phyloP scores from a whole-genome alignment of 768 basidiomycete genomes.

The Boletellus emodensis region DNA sequence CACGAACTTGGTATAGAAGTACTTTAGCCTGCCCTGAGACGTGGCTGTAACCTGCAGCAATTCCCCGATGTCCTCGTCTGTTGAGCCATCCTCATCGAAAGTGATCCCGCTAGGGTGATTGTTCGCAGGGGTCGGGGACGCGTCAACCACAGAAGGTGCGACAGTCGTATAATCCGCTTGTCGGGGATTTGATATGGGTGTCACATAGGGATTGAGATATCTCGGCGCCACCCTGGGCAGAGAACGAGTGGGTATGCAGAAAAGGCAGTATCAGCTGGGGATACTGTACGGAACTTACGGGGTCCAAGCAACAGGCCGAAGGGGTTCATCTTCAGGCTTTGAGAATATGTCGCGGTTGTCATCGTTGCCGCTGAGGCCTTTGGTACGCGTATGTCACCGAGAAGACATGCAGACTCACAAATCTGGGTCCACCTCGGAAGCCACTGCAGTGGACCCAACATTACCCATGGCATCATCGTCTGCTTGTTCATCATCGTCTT shows the following conservation, averaged over 20 bases:
- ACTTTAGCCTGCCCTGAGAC: constrained; percentile 11
- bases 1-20: constrained; percentile 11
- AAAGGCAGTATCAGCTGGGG: neutral
- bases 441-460: neutral
- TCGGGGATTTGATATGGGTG: constrained; percentile 25
- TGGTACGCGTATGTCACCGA: neutral
- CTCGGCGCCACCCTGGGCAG: constrained; percentile 12
- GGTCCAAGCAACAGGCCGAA: constrained; percentile 10
- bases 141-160: neutral
- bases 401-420: constrained; percentile 7
- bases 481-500: neutral
- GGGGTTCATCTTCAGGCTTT: neutral
- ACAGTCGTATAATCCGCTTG: neutral
- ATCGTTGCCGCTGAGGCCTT: neutral
- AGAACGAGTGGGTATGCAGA: neutral
- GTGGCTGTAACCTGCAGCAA: constrained; percentile 16
- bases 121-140: constrained; percentile 7
- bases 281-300: constrained; percentile 11
- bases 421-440: neutral
- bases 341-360: neutral
- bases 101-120: neutral
- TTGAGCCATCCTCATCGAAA: neutral
- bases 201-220: constrained; percentile 24
- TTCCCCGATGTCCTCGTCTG: constrained; percentile 1
- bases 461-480: neutral